Evolutionary conservation across 2,329 filamentous ascomycete genomes (phyloP).

Genomic region (Arthrobotrys entomopaga): DNA sequence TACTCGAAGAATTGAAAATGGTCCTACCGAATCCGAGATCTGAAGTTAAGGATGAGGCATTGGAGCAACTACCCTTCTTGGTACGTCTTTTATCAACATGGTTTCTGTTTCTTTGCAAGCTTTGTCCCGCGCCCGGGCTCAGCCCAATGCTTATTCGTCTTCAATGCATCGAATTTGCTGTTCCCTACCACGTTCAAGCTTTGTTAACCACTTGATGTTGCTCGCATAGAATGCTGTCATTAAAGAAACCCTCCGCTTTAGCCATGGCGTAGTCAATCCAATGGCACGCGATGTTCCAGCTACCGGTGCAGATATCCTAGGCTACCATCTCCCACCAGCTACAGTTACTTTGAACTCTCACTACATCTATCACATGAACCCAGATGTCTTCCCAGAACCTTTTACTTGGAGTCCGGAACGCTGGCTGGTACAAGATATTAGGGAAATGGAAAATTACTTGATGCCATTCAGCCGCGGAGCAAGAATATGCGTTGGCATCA

Average conservation of each 20-base stretch:
- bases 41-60: conserved; percentile 32
- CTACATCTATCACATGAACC: conserved; percentile 47
- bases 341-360: conserved; percentile 39
- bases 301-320: conserved; percentile 33
- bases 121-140: too few relatives aligned
- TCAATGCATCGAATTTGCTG: too few relatives aligned
- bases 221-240: conserved; percentile 27
- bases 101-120: conserved; percentile 1
- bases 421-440: conserved; percentile 33
- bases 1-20: conserved; percentile 32
- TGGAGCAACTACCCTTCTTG: conserved; percentile 37
- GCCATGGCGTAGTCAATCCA: conserved; percentile 26
- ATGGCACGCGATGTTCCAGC: conserved; percentile 33
- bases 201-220: neutral
- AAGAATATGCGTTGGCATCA: conserved; percentile 37
- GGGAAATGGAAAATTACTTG: conserved; percentile 34
- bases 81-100: conserved; percentile 3
- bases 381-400: conserved; percentile 34
- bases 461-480: conserved; percentile 39
- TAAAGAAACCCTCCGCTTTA: conserved; percentile 42
- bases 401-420: conserved; percentile 37
- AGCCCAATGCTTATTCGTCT: too few relatives aligned
- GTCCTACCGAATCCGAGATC: conserved; percentile 25
- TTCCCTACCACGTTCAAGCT: too few relatives aligned
- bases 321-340: conserved; percentile 30